Percentiles rank a stretch among this genome's conserved stretches.
These are phyloP conservation scores for Boeremia exigua DNA, from an alignment of 2,329 filamentous ascomycete species.

Conservation along the genomic window DNA sequence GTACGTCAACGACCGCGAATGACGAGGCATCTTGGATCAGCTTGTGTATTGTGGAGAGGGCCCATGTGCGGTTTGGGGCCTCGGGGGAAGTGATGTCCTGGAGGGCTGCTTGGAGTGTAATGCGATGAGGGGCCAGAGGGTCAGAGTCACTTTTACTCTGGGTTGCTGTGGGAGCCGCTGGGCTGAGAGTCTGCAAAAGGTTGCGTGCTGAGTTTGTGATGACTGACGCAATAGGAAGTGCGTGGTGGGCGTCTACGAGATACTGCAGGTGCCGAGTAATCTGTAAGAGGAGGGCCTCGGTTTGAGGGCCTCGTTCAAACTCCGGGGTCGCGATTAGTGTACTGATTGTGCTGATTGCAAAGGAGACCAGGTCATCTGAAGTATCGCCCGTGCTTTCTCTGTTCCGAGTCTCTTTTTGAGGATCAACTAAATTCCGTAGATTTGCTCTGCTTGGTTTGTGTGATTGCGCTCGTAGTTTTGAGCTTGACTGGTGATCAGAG, in stretches of 20 bases:
- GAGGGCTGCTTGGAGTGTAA: slow-evolving; percentile 28
- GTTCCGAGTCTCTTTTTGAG: background rate
- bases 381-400: slow-evolving; percentile 12
- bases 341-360: slow-evolving; percentile 50
- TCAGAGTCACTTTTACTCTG: slow-evolving; percentile 11
- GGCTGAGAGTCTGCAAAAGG: slow-evolving; percentile 60
- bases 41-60: slow-evolving; percentile 38
- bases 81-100: slow-evolving; percentile 41
- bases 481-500: slow-evolving; percentile 55
- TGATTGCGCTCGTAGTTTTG: slow-evolving; percentile 33
- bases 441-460: slow-evolving; percentile 33
- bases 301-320: slow-evolving; percentile 39
- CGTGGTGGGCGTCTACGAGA: slow-evolving; percentile 21
- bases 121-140: slow-evolving; percentile 58
- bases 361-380: slow-evolving; percentile 47
- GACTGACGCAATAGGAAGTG: slow-evolving; percentile 20
- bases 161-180: slow-evolving; percentile 55
- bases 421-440: slow-evolving; percentile 32
- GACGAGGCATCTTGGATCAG: slow-evolving; percentile 62
- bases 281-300: slow-evolving; percentile 19
- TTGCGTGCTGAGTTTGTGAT: slow-evolving; percentile 35
- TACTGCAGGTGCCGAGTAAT: slow-evolving; percentile 30
- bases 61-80: slow-evolving; percentile 47
- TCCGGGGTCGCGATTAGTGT: slow-evolving; percentile 44
- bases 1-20: slow-evolving; percentile 67